A percentile compares a stretch with the other conserved stretches of the same genome.
Conservation (phyloP, 768 basidiomycete species). For the Austroboletus festivus region DNA sequence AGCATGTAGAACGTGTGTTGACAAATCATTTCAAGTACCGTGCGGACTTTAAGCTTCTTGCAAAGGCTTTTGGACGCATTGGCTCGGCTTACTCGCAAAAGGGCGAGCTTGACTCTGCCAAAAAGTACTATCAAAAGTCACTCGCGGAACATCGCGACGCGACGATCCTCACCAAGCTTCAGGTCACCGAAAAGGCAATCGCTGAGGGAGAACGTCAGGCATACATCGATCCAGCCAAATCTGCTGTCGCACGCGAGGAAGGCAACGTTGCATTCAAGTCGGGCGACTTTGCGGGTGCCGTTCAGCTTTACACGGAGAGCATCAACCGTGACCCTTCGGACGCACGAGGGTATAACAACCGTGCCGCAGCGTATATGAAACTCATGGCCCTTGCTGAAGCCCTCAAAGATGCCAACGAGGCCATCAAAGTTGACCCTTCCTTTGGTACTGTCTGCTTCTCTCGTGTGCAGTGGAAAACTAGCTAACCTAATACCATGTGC, state of each 20-base stretch:
- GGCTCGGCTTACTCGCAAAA: conserved; percentile 85
- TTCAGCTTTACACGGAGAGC: conserved; percentile 90
- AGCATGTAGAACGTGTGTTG: not conserved
- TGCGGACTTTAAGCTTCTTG: conserved; percentile 92
- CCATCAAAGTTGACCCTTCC: conserved; percentile 84
- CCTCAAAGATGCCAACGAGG: conserved; percentile 91
- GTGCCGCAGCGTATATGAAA: conserved; percentile 97
- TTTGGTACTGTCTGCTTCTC: conserved; percentile 51
- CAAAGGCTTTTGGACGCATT: conserved; percentile 89
- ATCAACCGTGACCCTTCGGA: conserved; percentile 94
- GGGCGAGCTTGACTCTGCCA: conserved; percentile 68
- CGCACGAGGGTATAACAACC: conserved; percentile 93
- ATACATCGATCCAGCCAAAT: conserved; percentile 84
- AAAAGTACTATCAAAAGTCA: conserved; percentile 92
- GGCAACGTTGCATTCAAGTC: conserved; percentile 90
- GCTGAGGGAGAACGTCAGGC: conserved; percentile 74
- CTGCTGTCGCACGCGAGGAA: conserved; percentile 82
- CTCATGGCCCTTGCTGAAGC: conserved; percentile 92
- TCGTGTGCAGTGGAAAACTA: not conserved
- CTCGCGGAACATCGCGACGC: conserved; percentile 96
- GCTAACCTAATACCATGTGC: not conserved
- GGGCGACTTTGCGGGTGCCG: conserved; percentile 88
- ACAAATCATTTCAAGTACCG: conserved; percentile 52
- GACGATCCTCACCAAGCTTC: conserved; percentile 86
- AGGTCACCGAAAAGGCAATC: conserved; percentile 75